Conservation (phyloP, 2,329 filamentous ascomycete species). For the Alternaria postmessia region DNA sequence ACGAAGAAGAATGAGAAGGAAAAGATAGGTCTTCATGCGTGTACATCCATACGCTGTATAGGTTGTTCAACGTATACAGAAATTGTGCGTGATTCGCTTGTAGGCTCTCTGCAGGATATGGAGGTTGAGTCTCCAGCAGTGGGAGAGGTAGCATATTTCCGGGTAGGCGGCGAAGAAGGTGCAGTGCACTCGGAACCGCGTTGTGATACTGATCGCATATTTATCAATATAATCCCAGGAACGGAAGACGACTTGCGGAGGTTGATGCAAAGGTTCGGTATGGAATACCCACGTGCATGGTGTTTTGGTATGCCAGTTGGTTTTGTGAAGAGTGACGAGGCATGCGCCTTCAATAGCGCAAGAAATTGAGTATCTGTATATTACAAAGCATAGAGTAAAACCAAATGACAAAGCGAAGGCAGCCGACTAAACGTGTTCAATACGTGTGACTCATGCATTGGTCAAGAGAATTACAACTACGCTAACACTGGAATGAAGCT, state of each 20-base stretch:
- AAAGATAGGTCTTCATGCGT: no score
- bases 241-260: conserved; percentile 38
- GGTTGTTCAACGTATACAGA: no score
- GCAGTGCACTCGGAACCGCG: conserved; percentile 46
- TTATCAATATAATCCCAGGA: conserved; percentile 51
- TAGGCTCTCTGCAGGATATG: no score
- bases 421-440: background rate
- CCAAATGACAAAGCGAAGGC: background rate
- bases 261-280: conserved; percentile 46
- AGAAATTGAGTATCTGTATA: background rate
- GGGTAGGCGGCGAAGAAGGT: no score
- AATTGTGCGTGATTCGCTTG: no score
- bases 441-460: background rate
- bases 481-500: background rate
- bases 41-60: no score
- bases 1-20: no score
- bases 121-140: no score
- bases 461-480: background rate
- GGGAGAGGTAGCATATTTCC: no score
- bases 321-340: conserved; percentile 19
- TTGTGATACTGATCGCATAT: conserved; percentile 42
- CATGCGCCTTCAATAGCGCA: background rate
- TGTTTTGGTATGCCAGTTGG: conserved; percentile 32
- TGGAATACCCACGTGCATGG: conserved; percentile 38
- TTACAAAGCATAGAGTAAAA: background rate